A percentile compares a stretch with the other conserved stretches of the same genome.
Conservation (phyloP, 306 rosid genomes). For the Prunus mira region DNA sequence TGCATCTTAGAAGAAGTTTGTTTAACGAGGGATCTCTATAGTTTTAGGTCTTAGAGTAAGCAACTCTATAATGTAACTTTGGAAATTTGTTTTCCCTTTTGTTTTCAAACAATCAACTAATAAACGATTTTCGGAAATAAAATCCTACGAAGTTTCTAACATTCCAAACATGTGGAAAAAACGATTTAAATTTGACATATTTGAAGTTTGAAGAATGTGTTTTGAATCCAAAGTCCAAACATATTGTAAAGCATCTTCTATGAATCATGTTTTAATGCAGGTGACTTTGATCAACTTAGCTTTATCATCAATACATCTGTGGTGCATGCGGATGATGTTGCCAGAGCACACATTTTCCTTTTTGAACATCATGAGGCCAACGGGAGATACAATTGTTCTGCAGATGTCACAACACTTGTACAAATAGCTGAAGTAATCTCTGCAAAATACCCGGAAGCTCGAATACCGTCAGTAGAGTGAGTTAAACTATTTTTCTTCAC, state of each 20-base stretch:
- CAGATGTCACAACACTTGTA: slow-evolving; percentile 28
- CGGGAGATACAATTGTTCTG: slow-evolving; percentile 61
- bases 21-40: too few relatives aligned
- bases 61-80: too few relatives aligned
- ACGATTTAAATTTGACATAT: too few relatives aligned
- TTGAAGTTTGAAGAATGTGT: too few relatives aligned
- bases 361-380: slow-evolving; percentile 50
- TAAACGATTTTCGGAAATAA: too few relatives aligned
- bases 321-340: slow-evolving; percentile 65
- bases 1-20: too few relatives aligned
- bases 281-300: slow-evolving; percentile 26
- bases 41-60: too few relatives aligned
- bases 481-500: slow-evolving; percentile 15
- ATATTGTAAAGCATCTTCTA: neutral
- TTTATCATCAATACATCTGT: slow-evolving; percentile 9
- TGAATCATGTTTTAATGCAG: slow-evolving; percentile 10
- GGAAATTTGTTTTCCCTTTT: too few relatives aligned
- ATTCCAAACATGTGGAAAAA: too few relatives aligned
- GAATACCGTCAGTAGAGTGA: slow-evolving; percentile 45
- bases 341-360: slow-evolving; percentile 57
- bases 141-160: too few relatives aligned
- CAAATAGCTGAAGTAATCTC: slow-evolving; percentile 23
- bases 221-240: neutral
- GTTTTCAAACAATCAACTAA: too few relatives aligned
- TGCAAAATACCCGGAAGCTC: slow-evolving; percentile 48